phyloP scores from a whole-genome alignment of 768 basidiomycete species.

The Pisolithus microcarpus region DNA sequence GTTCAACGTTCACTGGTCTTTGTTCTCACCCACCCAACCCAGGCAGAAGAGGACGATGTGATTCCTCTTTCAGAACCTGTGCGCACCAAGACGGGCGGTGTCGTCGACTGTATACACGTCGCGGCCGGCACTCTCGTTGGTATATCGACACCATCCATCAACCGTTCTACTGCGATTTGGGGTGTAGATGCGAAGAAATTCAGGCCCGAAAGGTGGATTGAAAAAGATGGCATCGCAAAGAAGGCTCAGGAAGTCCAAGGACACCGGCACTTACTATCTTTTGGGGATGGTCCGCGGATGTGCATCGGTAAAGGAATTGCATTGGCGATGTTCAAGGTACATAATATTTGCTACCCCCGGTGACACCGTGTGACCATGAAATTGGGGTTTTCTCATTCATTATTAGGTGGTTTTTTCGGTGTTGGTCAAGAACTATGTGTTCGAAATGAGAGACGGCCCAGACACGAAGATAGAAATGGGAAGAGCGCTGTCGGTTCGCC shows the following conservation, averaged over 20 bases:
- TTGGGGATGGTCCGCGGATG: conserved; percentile 23
- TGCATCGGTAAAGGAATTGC: conserved; percentile 25
- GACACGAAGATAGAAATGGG: conserved; percentile 7
- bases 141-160: conserved; percentile 38
- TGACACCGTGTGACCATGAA: conserved; percentile 1
- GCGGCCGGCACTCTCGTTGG: conserved; percentile 41
- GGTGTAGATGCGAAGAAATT: conserved; percentile 38
- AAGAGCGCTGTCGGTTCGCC: conserved; percentile 5
- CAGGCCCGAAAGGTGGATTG: conserved; percentile 16
- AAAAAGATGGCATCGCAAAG: conserved; percentile 10
- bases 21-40: background rate
- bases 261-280: conserved; percentile 22
- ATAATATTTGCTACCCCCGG: background rate
- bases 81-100: conserved; percentile 32
- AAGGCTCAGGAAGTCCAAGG: conserved; percentile 20
- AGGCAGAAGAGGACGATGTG: conserved; percentile 48
- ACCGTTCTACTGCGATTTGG: conserved; percentile 52
- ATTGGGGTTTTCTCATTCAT: too few species aligned
- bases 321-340: conserved; percentile 20
- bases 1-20: background rate
- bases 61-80: conserved; percentile 51
- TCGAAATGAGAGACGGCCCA: conserved; percentile 31
- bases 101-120: conserved; percentile 35
- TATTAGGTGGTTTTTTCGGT: conserved; percentile 33
- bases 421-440: conserved; percentile 35